These are phyloP conservation scores for Cadophora gregata DNA, from an alignment of 2,329 filamentous ascomycete genomes.

Conservation along the genomic window DNA sequence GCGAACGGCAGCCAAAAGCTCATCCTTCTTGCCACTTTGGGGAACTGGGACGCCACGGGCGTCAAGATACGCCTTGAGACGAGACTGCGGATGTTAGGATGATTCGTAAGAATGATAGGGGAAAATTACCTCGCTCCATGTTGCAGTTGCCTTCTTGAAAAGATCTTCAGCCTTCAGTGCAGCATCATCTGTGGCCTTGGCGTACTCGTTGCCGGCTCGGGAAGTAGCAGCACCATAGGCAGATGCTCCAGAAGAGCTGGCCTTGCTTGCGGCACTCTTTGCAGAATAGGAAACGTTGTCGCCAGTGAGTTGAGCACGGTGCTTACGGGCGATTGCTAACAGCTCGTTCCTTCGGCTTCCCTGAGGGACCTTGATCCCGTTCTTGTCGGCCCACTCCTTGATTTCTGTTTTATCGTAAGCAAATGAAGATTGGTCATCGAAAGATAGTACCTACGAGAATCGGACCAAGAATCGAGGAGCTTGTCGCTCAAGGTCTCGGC, in stretches of 20 bases:
- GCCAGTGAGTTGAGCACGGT: conserved; percentile 74
- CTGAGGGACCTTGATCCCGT: conserved; percentile 87
- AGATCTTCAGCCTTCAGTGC: conserved; percentile 66
- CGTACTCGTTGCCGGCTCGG: conserved; percentile 76
- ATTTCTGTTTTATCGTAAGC: conserved; percentile 58
- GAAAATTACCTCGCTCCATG: conserved; percentile 68
- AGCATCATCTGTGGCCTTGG: conserved; percentile 75
- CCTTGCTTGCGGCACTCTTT: conserved; percentile 74
- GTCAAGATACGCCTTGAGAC: conserved; percentile 80
- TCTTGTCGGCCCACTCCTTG: conserved; percentile 93
- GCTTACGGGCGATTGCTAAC: conserved; percentile 85
- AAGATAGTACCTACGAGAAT: conserved; percentile 56
- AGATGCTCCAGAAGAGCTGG: conserved; percentile 65
- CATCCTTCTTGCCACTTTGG: conserved; percentile 72
- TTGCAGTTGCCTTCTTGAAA: conserved; percentile 65
- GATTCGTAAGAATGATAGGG: too few species aligned
- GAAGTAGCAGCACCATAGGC: conserved; percentile 75
- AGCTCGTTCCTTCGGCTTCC: conserved; percentile 89
- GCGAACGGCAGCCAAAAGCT: conserved; percentile 77
- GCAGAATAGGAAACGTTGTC: conserved; percentile 64
- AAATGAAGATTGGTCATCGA: background rate
- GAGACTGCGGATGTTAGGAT: conserved; percentile 46
- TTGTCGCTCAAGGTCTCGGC: conserved; percentile 80
- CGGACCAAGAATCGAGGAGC: conserved; percentile 88
- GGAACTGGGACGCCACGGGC: conserved; percentile 78